Percentiles rank a stretch among this genome's conserved stretches.
These are phyloP conservation scores for Xylaria castorea DNA, from an alignment of 495 filamentous ascomycete genomes.

Conservation along the genomic window DNA sequence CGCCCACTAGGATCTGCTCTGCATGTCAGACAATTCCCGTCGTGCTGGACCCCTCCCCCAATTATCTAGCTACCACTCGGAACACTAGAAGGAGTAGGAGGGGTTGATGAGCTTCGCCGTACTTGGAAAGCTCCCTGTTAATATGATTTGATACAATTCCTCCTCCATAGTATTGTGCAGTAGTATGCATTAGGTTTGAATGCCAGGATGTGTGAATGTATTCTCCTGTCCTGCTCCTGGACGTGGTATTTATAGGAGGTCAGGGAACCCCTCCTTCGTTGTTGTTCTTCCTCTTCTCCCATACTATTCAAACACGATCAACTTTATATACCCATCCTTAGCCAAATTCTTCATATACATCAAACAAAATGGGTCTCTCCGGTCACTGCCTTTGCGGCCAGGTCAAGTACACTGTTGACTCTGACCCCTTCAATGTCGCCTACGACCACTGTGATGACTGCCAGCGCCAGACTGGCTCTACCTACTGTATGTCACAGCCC, in stretches of 20 bases:
- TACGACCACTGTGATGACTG: constrained; percentile 79
- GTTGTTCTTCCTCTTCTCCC: constrained; percentile 4
- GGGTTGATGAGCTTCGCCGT: neutral
- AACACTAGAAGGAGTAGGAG: neutral
- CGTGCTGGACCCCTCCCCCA: neutral
- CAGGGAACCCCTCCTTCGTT: constrained; percentile 15
- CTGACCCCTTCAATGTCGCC: constrained; percentile 63
- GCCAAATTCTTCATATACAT: constrained; percentile 3
- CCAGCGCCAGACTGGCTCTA: constrained; percentile 72
- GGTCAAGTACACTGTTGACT: constrained; percentile 67
- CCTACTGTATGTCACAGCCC: constrained; percentile 61
- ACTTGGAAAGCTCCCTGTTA: neutral
- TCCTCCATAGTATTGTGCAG: constrained; percentile 2
- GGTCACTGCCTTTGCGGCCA: constrained; percentile 75
- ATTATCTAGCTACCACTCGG: neutral
- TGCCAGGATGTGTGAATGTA: constrained; percentile 11
- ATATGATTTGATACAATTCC: constrained; percentile 20
- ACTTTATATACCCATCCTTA: constrained; percentile 6
- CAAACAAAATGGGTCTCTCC: constrained; percentile 64
- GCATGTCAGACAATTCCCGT: constrained; percentile 22
- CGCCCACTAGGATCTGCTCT: constrained; percentile 13
- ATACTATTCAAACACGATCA: constrained; percentile 12
- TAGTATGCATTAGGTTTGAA: constrained; percentile 25
- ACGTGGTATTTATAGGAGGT: constrained; percentile 26
- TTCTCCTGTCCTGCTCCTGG: constrained; percentile 1